Base-by-base conservation (phyloP, 108 stramenopile species). In the Cyclotella sp. region DNA sequence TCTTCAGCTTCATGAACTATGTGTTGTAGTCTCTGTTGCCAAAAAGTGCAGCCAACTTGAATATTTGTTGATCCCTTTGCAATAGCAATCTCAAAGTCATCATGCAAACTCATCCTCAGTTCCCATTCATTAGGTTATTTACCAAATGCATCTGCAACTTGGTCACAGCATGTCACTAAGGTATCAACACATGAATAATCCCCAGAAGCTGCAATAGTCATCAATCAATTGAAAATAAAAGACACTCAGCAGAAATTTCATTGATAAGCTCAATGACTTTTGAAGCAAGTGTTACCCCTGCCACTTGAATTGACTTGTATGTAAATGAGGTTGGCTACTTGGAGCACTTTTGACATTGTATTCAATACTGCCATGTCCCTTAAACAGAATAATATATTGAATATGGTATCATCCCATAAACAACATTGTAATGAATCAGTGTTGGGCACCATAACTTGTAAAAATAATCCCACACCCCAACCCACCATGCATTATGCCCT, bases 31-130 rank as follows among this genome's bases (percentile, higher is more conserved):
- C 86, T 55, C 98, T 64, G n/a, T 86, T 90, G 26, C 99, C 99
- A 81, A 99, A 99, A 61, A 99, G 91, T 95, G 71, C 88, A 92
- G 60, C 99, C 99, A 16, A 99, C 98, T 41, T 98, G 83, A 5
- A 99, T 95, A 75, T 87, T 94, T 44, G 96, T 97, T 18, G 97
- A 86, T 24, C 98, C 99, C 70, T 85, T 85, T 53, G 82, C 84
- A 85, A 99, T 98, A 27, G 99, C 99, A 45, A 89, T 85, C 73
- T 94, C 95, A 70, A 89, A 99, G 77, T 99, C 99, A 9, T 91
- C 96, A 28, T 91, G 93, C 99, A 99, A 98, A 72, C 99, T 98
- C 99, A 99, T 99, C 71, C 91, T 93, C 65, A 99, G 74, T 64
- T 93, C 97, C 49, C 98, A 66, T 3, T 69, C 71, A 21, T 72